phyloP scores from a whole-genome alignment of 108 stramenopile genomes.

The Asterionellopsis glacialis region DNA sequence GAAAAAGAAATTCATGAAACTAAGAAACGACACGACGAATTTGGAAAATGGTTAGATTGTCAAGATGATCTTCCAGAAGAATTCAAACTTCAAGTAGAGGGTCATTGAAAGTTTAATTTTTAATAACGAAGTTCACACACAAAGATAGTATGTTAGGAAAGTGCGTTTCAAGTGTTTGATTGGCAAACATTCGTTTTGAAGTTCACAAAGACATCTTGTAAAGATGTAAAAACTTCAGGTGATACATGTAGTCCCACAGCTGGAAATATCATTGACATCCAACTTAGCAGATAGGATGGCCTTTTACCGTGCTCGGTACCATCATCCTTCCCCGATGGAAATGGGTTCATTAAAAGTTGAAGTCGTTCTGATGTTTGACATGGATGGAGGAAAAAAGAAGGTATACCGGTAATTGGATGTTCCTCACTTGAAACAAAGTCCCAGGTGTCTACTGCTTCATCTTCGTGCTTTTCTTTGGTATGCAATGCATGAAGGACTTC shows the following conservation, averaged over 20 bases:
- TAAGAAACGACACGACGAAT: constrained; percentile 87
- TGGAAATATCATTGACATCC: constrained; percentile 80
- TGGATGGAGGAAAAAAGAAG: constrained; percentile 70
- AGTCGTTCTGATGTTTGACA: constrained; percentile 43
- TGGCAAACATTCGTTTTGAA: too few species aligned
- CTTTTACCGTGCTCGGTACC: neutral
- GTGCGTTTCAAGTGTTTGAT: too few species aligned
- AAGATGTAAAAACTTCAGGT: constrained; percentile 15
- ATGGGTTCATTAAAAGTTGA: constrained; percentile 1
- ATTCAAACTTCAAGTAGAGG: constrained; percentile 64
- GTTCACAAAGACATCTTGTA: neutral
- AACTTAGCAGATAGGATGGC: constrained; percentile 34
- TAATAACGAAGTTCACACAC: too few species aligned
- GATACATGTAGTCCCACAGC: constrained; percentile 50
- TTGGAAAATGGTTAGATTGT: constrained; percentile 93
- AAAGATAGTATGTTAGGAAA: too few species aligned
- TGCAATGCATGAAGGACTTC: constrained; percentile 27
- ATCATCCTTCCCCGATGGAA: constrained; percentile 22
- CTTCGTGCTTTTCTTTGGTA: neutral
- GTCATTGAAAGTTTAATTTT: neutral
- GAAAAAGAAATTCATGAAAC: constrained; percentile 60
- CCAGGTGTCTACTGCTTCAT: constrained; percentile 33
- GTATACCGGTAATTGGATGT: constrained; percentile 54
- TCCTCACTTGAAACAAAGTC: constrained; percentile 75
- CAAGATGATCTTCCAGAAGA: constrained; percentile 92